Conservation (phyloP, 805 yeast species). For the Candida broadrunensis region DNA sequence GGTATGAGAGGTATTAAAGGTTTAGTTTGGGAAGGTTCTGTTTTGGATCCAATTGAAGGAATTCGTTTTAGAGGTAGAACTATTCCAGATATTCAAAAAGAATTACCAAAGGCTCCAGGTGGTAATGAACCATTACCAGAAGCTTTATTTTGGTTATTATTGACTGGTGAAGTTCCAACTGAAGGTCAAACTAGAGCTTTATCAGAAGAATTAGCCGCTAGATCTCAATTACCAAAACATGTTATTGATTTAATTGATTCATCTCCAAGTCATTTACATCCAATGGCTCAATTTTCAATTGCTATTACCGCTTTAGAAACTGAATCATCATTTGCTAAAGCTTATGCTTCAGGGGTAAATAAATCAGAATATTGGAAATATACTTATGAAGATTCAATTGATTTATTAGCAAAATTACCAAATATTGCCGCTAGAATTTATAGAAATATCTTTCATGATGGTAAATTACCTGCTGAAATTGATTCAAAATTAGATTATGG, state of each 20-base stretch:
- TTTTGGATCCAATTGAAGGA: slow-evolving; percentile 72
- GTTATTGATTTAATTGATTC: slow-evolving; percentile 58
- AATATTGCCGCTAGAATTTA: slow-evolving; percentile 72
- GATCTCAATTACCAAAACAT: slow-evolving; percentile 64
- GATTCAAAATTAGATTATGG: slow-evolving; percentile 64
- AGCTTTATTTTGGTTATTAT: slow-evolving; percentile 72
- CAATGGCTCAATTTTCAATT: slow-evolving; percentile 80
- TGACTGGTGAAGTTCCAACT: slow-evolving; percentile 73
- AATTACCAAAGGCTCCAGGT: slow-evolving; percentile 59
- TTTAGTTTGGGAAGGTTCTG: slow-evolving; percentile 78
- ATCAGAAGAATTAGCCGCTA: slow-evolving; percentile 59
- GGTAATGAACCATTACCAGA: slow-evolving; percentile 69
- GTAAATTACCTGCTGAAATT: slow-evolving; percentile 50
- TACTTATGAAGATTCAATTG: slow-evolving; percentile 67
- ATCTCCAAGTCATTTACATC: slow-evolving; percentile 69
- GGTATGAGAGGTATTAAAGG: slow-evolving; percentile 81
- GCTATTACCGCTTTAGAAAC: slow-evolving; percentile 73
- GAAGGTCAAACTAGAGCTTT: slow-evolving; percentile 54
- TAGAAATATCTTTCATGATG: slow-evolving; percentile 57
- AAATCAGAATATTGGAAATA: slow-evolving; percentile 75
- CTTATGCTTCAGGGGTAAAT: slow-evolving; percentile 66
- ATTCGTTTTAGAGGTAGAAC: slow-evolving; percentile 78
- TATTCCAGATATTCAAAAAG: slow-evolving; percentile 65
- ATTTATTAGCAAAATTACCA: slow-evolving; percentile 71
- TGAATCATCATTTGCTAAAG: slow-evolving; percentile 67